Conservation (phyloP, 129 eudicot genomes). For the Flaveria sonorensis region DNA sequence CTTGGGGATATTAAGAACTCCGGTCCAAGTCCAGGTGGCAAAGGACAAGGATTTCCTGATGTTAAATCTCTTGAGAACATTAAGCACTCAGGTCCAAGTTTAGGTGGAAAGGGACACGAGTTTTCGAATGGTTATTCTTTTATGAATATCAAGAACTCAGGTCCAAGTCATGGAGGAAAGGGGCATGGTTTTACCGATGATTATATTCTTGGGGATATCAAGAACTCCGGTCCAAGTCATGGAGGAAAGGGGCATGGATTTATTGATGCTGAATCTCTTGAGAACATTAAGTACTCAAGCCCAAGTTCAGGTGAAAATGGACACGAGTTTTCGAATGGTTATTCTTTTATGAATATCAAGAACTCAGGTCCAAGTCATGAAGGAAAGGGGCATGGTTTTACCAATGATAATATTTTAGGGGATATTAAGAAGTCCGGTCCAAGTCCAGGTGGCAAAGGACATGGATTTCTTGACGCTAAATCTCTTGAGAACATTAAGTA, state of each 20-base stretch:
- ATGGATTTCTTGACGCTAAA: background rate
- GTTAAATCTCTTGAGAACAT: background rate
- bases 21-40: slow-evolving; percentile 30
- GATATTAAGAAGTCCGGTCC: slow-evolving; percentile 28
- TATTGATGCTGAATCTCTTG: background rate
- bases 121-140: background rate
- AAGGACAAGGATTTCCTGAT: background rate
- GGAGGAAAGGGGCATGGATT: slow-evolving; percentile 26
- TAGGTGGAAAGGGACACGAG: slow-evolving; percentile 15
- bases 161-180: slow-evolving; percentile 8
- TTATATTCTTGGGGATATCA: slow-evolving; percentile 24
- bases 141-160: background rate
- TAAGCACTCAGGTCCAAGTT: slow-evolving; percentile 15
- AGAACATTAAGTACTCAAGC: background rate
- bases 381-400: slow-evolving; percentile 4
- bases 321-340: background rate
- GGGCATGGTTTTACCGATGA: slow-evolving; percentile 5
- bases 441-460: slow-evolving; percentile 35
- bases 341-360: slow-evolving; percentile 2
- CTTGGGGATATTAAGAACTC: slow-evolving; percentile 37
- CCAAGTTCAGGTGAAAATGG: slow-evolving; percentile 27
- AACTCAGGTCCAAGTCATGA: slow-evolving; percentile 20
- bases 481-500: slow-evolving; percentile 13
- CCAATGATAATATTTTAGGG: background rate
- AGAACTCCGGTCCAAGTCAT: slow-evolving; percentile 35